Evolutionary conservation across 257 asterid species (phyloP), one percentile per base, ranked within the genome.

Genomic region (Cruciata laevipes): DNA sequence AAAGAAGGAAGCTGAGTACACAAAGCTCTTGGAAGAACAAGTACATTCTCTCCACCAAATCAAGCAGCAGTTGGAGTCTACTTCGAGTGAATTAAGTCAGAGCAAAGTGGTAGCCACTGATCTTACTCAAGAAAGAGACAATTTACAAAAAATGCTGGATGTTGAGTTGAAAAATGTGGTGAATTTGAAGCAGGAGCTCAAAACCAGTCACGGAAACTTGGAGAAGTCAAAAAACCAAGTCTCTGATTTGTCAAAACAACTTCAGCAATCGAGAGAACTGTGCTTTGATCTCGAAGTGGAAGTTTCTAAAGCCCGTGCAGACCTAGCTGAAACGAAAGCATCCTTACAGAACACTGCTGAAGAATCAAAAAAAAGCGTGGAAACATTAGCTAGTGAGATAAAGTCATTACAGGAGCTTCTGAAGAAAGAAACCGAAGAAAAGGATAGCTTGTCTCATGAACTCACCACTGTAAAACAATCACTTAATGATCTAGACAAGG

Each of bases 231-330:
- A 77, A 78, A 56, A 69, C 49, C 95, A 85, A 74, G 85, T 82
- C 74, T 76, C 75, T 68, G 88, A 79, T 69, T 58, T 84, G 78
- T 75, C 67, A 33, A 81, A 73, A 67, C 83, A 84, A 68, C 78
- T 89, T 70, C 78, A 83, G 70, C 69, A 76, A 70, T 82, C 87
- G 1, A 83, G 86, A 75, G 63, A 70, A 63, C 73, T 78, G 73
- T 83, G 85, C 85, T 68, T 78, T 13, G 75, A 80, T 73, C 86
- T 86, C 65, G 88, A 89, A 82, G 78, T 71, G 32, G 86, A 87
- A 77, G 53, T 80, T 67, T 71, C 80, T 38, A 73, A 79, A 66
- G 76, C 73, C 66, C 78, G 61, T 59, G 58, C 74, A 6, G 92
- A 89, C 81, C 82, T 71, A 69, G 79, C 62, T 10, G 83, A 83